Base-by-base conservation (phyloP, 2,329 filamentous ascomycete genomes). In the Curvularia sp. region DNA sequence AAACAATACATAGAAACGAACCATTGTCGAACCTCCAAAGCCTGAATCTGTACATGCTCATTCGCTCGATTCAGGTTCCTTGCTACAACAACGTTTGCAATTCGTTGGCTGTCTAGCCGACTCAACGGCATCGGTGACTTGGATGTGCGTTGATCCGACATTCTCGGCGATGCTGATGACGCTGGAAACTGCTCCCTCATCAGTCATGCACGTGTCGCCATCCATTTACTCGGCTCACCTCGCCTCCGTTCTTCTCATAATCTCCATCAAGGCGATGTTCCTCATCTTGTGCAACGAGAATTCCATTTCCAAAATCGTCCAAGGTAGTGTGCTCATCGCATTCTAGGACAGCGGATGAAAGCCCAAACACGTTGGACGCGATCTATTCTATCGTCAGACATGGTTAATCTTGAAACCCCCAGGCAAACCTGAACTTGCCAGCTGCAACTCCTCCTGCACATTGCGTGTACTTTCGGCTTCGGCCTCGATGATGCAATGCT, bases 401-500 rank as follows among this genome's bases (percentile, higher is more conserved):
- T 5, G 13, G n/a, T 59, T 48, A 51, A 39, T 41, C 18, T 13
- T 12, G 24, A 57, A 26, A 1, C 38, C 12, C 10, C 12, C 10
- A 22, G 35, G 35, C 4, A 20, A 0, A n/a, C 3, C 39, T n/a
- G 12, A n/a, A 60, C 72, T 41, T 78, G 92, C 90, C 72, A 95
- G 80, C 62, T 86, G 84, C 22, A 97, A 81, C 76, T 96, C 92
- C 52, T 86, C 83, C 43, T 88, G 83, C n/a, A 96, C 81, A 64
- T 88, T 84, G 75, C 90, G 83, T 56, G 94, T 78, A 52, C 82
- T 79, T 35, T 85, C 80, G 4, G 80, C 75, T 2, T 88, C 85
- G 15, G 91, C 90, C 77, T 92, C 89, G 71, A 98, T 87, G 68
- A 98, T 88, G 79, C 92, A 97, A 77, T 98, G 93, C 76, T 97